These are phyloP conservation scores for Naegleria gruberi DNA, from an alignment of 208 protist species.

Conservation along the genomic window DNA sequence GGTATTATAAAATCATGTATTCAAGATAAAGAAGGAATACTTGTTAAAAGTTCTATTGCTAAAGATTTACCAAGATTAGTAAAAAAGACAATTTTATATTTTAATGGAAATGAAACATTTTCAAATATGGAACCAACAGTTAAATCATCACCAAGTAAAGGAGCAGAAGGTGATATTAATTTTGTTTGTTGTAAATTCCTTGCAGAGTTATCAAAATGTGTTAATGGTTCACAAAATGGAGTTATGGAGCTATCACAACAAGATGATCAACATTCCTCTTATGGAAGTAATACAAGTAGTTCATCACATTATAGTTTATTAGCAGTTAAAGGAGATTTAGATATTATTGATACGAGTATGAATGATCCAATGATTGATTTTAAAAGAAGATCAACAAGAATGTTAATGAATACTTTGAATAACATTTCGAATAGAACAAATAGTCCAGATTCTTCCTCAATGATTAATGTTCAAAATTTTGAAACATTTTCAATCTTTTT, in stretches of 20 bases:
- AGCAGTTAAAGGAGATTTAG: no score
- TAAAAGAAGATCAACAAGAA: background rate
- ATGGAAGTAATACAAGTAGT: no score
- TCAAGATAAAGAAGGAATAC: background rate
- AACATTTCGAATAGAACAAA: background rate
- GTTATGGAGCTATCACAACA: no score
- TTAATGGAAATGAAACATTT: background rate
- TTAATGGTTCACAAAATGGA: background rate
- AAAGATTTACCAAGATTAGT: background rate
- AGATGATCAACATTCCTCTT: no score
- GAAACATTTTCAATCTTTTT: background rate
- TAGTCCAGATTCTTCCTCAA: no score
- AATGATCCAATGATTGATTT: no score
- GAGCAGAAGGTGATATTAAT: background rate
- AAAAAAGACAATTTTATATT: background rate
- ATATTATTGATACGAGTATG: no score
- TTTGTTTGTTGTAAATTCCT: background rate
- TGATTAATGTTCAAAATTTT: background rate
- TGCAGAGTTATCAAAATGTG: background rate
- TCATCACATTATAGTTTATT: no score
- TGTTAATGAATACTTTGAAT: background rate
- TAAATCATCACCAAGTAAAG: background rate
- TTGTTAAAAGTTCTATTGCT: background rate
- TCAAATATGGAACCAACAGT: background rate
- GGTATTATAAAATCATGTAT: background rate